These are phyloP conservation scores for Cryptococcus sp. DNA, from an alignment of 1,284 basidiomycete genomes.

Conservation along the genomic window DNA sequence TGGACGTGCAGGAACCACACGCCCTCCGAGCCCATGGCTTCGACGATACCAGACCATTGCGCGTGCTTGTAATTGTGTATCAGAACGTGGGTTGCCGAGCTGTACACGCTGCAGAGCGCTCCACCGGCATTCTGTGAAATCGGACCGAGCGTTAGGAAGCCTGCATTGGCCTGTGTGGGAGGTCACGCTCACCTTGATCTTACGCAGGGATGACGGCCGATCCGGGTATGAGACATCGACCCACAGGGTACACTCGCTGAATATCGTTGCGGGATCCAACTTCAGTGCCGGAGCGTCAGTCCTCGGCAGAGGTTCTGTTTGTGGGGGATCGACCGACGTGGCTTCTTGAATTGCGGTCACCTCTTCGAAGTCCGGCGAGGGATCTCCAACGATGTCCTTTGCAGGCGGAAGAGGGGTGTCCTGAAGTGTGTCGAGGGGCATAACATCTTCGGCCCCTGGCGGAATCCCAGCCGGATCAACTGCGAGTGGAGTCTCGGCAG, in stretches of 20 bases:
- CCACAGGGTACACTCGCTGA: slow-evolving; percentile 14
- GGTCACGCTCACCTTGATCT: not conserved
- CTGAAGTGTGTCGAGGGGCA: too few species aligned
- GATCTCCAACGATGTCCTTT: too few species aligned
- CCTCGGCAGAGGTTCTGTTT: too few species aligned
- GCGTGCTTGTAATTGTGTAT: slow-evolving; percentile 14
- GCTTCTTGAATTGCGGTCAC: too few species aligned
- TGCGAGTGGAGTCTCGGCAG: too few species aligned
- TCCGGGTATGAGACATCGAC: slow-evolving; percentile 16
- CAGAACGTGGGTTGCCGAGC: slow-evolving; percentile 14
- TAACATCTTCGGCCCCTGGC: not conserved
- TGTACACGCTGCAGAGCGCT: slow-evolving; percentile 5
- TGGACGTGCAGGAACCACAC: slow-evolving; percentile 10
- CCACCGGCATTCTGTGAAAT: slow-evolving; percentile 5
- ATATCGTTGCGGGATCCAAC: slow-evolving; percentile 5
- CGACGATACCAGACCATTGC: slow-evolving; percentile 13
- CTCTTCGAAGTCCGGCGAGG: too few species aligned
- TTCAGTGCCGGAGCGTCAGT: too few species aligned
- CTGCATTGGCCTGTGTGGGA: too few species aligned
- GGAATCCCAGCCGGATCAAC: too few species aligned
- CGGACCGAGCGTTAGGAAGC: too few species aligned
- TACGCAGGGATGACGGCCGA: slow-evolving; percentile 3
- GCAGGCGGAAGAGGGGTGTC: too few species aligned
- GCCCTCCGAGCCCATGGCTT: slow-evolving; percentile 3
- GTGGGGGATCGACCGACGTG: too few species aligned